Evolutionary conservation across 2,329 filamentous ascomycete genomes (phyloP).

Genomic region (Aspergillus novoparasiticus): DNA sequence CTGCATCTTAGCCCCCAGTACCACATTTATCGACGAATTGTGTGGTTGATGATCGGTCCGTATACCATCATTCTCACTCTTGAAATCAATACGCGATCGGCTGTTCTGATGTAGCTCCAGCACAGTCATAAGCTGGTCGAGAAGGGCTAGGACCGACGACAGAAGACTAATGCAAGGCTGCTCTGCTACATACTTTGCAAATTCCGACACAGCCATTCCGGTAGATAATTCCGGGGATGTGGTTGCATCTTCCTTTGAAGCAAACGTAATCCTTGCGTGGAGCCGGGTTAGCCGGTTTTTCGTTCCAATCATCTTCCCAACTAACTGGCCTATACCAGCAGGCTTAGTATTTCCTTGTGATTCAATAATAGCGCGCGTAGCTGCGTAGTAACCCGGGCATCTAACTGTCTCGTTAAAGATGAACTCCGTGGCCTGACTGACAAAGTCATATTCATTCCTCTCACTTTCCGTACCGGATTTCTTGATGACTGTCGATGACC

Average conservation of each 20-base stretch:
- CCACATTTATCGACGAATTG: too few relatives aligned
- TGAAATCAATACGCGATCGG: neutral
- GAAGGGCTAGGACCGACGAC: neutral
- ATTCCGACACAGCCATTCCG: neutral
- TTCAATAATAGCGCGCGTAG: neutral
- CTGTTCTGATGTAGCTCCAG: neutral
- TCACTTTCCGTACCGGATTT: neutral
- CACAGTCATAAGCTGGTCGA: neutral
- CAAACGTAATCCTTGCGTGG: neutral
- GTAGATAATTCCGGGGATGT: neutral
- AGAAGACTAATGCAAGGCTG: neutral
- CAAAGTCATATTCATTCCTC: neutral
- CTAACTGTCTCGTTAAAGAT: neutral
- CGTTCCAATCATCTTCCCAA: neutral
- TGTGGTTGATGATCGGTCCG: too few relatives aligned
- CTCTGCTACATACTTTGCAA: neutral
- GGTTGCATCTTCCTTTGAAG: neutral
- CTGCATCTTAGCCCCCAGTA: neutral
- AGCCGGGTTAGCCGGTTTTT: neutral
- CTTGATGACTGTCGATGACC: slow-evolving; percentile 1
- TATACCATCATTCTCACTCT: neutral
- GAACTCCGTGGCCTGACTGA: neutral
- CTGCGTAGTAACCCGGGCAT: neutral
- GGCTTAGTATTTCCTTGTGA: neutral
- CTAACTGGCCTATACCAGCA: neutral